Conservation (phyloP, 129 eudicot species). For the Flaveria sonorensis region DNA sequence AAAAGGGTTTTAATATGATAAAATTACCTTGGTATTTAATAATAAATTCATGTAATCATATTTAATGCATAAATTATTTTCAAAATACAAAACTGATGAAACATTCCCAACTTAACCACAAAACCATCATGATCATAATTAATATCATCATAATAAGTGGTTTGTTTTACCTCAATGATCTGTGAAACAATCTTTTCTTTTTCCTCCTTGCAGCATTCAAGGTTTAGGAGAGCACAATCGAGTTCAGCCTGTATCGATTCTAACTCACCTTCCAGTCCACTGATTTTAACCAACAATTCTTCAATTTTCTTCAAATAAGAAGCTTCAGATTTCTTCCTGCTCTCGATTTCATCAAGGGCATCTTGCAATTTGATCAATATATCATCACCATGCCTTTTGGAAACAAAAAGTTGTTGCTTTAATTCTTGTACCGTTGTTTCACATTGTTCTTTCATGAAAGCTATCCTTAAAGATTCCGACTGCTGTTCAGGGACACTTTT, state of each 20-base stretch:
- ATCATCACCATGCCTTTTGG: conserved; percentile 85
- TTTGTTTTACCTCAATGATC: conserved; percentile 18
- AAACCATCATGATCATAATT: not conserved
- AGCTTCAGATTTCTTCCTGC: conserved; percentile 78
- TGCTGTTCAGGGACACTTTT: conserved; percentile 55
- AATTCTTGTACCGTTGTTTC: conserved; percentile 78
- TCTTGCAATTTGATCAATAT: conserved; percentile 89
- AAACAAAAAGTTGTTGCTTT: conserved; percentile 74
- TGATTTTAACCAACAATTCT: conserved; percentile 52
- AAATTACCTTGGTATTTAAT: not conserved
- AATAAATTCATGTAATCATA: not conserved
- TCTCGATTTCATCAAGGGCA: conserved; percentile 73
- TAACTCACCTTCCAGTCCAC: conserved; percentile 67
- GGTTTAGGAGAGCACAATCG: conserved; percentile 76
- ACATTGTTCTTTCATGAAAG: conserved; percentile 87
- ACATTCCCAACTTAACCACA: not conserved
- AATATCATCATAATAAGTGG: conserved; percentile 20
- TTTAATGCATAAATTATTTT: not conserved
- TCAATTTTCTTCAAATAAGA: conserved; percentile 65
- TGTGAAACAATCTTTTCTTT: conserved; percentile 57
- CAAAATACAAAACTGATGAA: not conserved
- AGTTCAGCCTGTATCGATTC: conserved; percentile 60
- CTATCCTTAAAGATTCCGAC: conserved; percentile 75
- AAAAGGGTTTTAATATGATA: not conserved
- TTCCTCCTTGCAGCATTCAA: conserved; percentile 97